Conservation (phyloP, 2,329 filamentous ascomycete species). For the Fusarium sublunatum region DNA sequence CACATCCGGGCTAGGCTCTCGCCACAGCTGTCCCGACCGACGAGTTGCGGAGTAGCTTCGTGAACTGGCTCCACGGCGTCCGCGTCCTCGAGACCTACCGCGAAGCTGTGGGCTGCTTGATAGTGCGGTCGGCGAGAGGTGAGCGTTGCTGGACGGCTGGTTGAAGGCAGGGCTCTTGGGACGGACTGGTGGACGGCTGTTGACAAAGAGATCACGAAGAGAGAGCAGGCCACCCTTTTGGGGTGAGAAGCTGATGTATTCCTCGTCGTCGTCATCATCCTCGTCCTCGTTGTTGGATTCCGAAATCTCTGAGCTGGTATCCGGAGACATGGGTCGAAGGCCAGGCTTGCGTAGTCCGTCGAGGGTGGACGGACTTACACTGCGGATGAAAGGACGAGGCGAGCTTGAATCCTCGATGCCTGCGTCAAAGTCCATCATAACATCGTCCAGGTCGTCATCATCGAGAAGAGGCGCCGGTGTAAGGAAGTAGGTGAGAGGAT, state of each 20-base stretch:
- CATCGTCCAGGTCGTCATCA: constrained; percentile 55
- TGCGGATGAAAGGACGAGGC: constrained; percentile 61
- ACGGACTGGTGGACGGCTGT: constrained; percentile 48
- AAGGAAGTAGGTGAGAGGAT: constrained; percentile 68
- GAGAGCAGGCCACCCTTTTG: constrained; percentile 55
- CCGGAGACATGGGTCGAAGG: constrained; percentile 43
- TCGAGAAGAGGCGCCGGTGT: constrained; percentile 60
- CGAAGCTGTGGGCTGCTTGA: constrained; percentile 44
- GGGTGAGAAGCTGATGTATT: constrained; percentile 63
- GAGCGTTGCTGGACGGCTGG: constrained; percentile 46
- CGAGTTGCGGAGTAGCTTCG: constrained; percentile 48
- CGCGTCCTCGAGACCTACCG: constrained; percentile 48
- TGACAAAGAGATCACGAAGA: constrained; percentile 57
- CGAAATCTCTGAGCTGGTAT: constrained; percentile 53
- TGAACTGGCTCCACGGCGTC: constrained; percentile 44
- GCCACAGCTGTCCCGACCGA: constrained; percentile 61
- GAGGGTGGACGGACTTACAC: constrained; percentile 67
- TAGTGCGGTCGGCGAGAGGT: constrained; percentile 43
- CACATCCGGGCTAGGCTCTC: constrained; percentile 68
- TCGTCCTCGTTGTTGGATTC: constrained; percentile 61
- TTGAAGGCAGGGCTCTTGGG: constrained; percentile 50
- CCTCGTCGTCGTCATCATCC: constrained; percentile 60
- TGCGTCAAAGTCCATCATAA: constrained; percentile 66
- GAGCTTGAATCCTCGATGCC: constrained; percentile 65
- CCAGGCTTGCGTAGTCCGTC: constrained; percentile 60